These are phyloP conservation scores for Chalciporus chontae DNA, from an alignment of 768 basidiomycete genomes.

Conservation along the genomic window DNA sequence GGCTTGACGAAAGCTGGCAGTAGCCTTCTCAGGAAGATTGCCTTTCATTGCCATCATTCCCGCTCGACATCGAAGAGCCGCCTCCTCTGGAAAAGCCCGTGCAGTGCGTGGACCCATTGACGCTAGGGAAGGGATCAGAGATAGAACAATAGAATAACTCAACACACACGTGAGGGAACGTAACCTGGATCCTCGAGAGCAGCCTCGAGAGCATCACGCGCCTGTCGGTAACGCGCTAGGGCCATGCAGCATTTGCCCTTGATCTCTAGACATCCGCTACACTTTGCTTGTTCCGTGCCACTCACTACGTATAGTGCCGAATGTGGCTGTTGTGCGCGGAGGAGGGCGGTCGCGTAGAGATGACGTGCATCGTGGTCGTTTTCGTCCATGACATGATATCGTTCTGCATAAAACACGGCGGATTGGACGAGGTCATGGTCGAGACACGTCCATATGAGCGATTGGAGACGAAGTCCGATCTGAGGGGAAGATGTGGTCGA, in stretches of 20 bases:
- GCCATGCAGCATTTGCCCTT: constrained; percentile 71
- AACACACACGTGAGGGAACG: constrained; percentile 54
- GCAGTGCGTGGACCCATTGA: constrained; percentile 54
- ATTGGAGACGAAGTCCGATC: constrained; percentile 65
- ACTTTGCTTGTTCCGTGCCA: constrained; percentile 54
- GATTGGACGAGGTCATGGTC: constrained; percentile 76
- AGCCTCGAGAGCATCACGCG: constrained; percentile 65
- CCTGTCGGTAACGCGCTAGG: constrained; percentile 74
- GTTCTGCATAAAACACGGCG: constrained; percentile 87
- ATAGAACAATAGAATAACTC: constrained; percentile 1
- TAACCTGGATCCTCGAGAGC: constrained; percentile 52
- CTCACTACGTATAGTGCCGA: constrained; percentile 73
- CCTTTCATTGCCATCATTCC: constrained; percentile 76
- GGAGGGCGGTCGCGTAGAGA: constrained; percentile 76
- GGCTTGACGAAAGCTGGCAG: constrained; percentile 65
- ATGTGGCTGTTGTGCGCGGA: constrained; percentile 66
- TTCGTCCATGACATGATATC: constrained; percentile 70
- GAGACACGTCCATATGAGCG: constrained; percentile 79
- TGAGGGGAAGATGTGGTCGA: constrained; percentile 47
- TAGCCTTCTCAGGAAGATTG: constrained; percentile 74
- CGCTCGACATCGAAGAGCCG: constrained; percentile 70
- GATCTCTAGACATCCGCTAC: constrained; percentile 74
- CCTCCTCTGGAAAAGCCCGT: constrained; percentile 65
- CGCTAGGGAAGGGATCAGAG: constrained; percentile 35
- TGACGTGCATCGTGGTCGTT: constrained; percentile 78